A percentile compares a stretch with the other conserved stretches of the same genome.
These are phyloP conservation scores for Jackrogersella minutella DNA, from an alignment of 495 filamentous ascomycete species.

Conservation along the genomic window DNA sequence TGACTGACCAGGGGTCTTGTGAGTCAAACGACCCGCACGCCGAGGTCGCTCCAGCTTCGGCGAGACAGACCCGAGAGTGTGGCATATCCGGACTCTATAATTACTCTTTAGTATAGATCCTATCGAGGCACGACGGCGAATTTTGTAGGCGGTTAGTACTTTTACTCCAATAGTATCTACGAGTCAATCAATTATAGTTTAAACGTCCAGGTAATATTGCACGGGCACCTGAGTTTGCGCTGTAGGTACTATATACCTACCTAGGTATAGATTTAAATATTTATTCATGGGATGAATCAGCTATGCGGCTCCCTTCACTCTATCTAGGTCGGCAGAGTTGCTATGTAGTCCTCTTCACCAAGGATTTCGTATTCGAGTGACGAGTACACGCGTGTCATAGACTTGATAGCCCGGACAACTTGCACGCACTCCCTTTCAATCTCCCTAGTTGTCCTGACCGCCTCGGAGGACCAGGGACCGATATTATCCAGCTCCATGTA, in stretches of 20 bases:
- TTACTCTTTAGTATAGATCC: no score
- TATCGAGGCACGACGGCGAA: no score
- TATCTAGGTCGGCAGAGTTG: not conserved
- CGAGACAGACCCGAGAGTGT: not conserved
- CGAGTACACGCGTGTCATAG: constrained; percentile 43
- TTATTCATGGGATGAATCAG: not conserved
- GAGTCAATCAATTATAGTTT: not conserved
- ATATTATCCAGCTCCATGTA: constrained; percentile 51
- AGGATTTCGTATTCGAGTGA: constrained; percentile 42
- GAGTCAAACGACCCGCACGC: not conserved
- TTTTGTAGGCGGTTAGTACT: no score
- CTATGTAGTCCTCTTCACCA: constrained; percentile 16
- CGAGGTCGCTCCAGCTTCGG: not conserved
- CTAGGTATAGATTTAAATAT: not conserved
- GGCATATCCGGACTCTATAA: no score
- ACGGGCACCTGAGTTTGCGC: constrained; percentile 6
- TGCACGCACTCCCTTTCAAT: constrained; percentile 43
- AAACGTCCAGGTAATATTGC: not conserved
- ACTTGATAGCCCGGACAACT: constrained; percentile 46
- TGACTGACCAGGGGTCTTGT: not conserved
- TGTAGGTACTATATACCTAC: constrained; percentile 4
- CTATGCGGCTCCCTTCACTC: not conserved
- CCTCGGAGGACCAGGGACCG: constrained; percentile 46
- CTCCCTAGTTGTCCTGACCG: constrained; percentile 26
- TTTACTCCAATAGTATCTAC: no score